Evolutionary conservation across 768 basidiomycete genomes (phyloP), one percentile per base, ranked within the genome.

Genomic region (Pilatotrama ljubarskyi): DNA sequence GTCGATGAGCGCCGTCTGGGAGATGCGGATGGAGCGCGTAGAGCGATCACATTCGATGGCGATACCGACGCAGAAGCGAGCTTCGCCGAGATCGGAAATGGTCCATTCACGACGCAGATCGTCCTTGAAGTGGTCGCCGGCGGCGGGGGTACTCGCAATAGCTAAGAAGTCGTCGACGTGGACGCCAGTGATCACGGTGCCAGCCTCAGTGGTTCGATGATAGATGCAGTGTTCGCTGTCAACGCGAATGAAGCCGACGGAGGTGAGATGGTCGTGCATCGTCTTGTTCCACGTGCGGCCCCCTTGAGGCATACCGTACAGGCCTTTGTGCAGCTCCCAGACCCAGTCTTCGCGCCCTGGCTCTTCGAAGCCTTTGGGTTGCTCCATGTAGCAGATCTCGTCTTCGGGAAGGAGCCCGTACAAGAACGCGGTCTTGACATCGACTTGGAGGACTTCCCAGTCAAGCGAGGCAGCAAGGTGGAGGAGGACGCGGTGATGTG

Each of bases 371-470:
- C 72, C 73, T 9, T 66, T 56, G 5, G 72, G 72, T 49, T 75
- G 74, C 18, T 73, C 71, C 73, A 79, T 76, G 54, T 58, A 68
- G 51, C 71, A 77, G 0, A 66, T 51, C 37, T 76, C 71, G 9
- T 77, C 69, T 1, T 68, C 58, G 0, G 55, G 20, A 24, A 68
- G 63, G 10, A 57, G 37, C 14, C 76, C 72, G 61, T 79, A 66
- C 0, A 79, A 70, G 63, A 74, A 80, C 0, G 77, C 75, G 0
- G 73, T 76, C 37, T 76, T 77, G 35, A 80, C 68, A 61, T 80
- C 75, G 5, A 78, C 67, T 41, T 80, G 77, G 7, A 72, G 65
- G 0, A 75, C 62, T 13, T 76, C 75, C 74, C 73, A 80, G 36
- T 71, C 72, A 0, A 69, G 44, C 0, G 55, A 2, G 0, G 75